phyloP scores from a whole-genome alignment of 345 rosid genomes.

The Erodium maritimum region DNA sequence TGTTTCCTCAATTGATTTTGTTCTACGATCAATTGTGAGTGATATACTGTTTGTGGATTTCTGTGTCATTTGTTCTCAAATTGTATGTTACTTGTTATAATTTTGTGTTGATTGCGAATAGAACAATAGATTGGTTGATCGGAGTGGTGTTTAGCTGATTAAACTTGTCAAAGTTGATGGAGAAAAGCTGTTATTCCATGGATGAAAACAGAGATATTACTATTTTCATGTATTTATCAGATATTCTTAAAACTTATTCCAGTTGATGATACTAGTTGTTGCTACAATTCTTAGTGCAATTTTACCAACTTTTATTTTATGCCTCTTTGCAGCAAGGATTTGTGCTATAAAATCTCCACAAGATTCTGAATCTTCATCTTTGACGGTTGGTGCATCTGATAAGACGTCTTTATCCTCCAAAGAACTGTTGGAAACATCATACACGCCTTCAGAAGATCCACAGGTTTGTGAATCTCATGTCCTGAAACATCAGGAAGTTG shows the following conservation, averaged over 20 bases:
- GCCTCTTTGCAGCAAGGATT: conserved; percentile 60
- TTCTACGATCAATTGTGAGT: too few relatives aligned
- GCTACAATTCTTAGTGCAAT: neutral
- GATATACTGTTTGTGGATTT: neutral
- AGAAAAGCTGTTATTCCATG: too few relatives aligned
- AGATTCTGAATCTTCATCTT: conserved; percentile 50
- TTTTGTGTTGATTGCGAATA: neutral
- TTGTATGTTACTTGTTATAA: too few relatives aligned
- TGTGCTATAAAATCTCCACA: conserved; percentile 44
- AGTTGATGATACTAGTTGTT: neutral
- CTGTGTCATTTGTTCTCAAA: neutral
- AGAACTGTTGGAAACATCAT: conserved; percentile 33
- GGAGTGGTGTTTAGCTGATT: neutral
- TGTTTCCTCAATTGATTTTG: neutral
- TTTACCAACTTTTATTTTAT: conserved; percentile 18
- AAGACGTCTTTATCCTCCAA: conserved; percentile 34
- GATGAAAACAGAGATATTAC: neutral
- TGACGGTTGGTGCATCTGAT: conserved; percentile 41
- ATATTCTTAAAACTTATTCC: neutral
- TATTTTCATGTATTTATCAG: neutral
- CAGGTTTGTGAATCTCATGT: conserved; percentile 34
- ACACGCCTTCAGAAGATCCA: conserved; percentile 25
- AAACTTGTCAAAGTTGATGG: neutral
- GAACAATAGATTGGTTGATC: too few relatives aligned
- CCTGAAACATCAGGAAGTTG: neutral